Base-by-base conservation (phyloP, 768 basidiomycete species). In the Lactarius akahatsu region DNA sequence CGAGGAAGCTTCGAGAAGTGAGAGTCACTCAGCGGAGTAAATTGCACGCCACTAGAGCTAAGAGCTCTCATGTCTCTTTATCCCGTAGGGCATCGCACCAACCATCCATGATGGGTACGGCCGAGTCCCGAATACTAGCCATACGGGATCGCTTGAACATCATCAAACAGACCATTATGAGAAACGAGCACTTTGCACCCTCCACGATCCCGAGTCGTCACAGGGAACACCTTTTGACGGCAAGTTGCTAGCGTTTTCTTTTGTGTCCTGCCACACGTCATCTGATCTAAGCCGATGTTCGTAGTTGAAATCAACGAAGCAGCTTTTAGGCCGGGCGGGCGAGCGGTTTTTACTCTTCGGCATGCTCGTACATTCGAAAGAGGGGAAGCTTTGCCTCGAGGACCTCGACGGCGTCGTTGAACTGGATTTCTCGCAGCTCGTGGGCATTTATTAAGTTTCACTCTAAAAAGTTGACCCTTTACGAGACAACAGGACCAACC, bases 151-250 rank as follows among this genome's bases (percentile, higher is more conserved):
- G 96, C 59, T 82, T 96, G 69, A 86, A 92, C 74, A 87, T 98
- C 59, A 94, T 98, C 72, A 91, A 89, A 74, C 96, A 98, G 78
- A 90, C 92, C 72, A 86, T 98, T 34, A 79, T 98, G 45, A 83
- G 97, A 47, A 98, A 98, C 73, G 97, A 99, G 74, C 95, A 98
- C 76, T 99, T 99, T 77, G 94, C 94, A 2, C 96, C 97, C 3
- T 96, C 96, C 7, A 95, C 94, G 0, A 77, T 98, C 45, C 92
- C 94, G 50, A 95, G 94, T 18, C 85, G 88, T 61, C 93, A 98
- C 76, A 80, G 94, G 65, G 88, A 90, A 68, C 86, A 87, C 63
- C 87, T 97, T 63, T 88, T 98, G 56, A 97, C 96, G 68, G 94
- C 93, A 73, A 70, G 86, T 68, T 4, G 47, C 30, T 36, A 26